phyloP scores from a whole-genome alignment of 208 protist species.

The Trypanosoma caninum region DNA sequence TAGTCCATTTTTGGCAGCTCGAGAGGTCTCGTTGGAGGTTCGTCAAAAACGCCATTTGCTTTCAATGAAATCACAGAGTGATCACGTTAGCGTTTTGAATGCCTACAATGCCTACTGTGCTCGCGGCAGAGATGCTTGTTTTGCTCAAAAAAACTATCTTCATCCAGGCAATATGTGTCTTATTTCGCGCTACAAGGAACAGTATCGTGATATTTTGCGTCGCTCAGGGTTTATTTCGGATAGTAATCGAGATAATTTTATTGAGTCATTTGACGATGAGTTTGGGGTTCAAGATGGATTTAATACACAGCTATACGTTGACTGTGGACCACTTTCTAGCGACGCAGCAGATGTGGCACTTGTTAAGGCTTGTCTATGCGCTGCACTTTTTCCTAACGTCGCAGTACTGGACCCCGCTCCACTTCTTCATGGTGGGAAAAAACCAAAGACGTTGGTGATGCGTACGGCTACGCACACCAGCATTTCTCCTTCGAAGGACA shows the following conservation, averaged over 20 bases:
- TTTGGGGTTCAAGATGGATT: neutral
- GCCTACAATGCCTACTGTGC: slow-evolving; percentile 80
- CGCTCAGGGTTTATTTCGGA: slow-evolving; percentile 49
- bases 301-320: slow-evolving; percentile 41
- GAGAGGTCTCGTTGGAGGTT: slow-evolving; percentile 39
- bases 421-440: slow-evolving; percentile 11
- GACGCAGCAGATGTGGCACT: slow-evolving; percentile 61
- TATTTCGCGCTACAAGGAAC: slow-evolving; percentile 84
- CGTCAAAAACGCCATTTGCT: slow-evolving; percentile 52
- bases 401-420: slow-evolving; percentile 59
- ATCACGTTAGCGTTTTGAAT: slow-evolving; percentile 82
- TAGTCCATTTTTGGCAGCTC: slow-evolving; percentile 57
- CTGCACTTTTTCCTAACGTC: slow-evolving; percentile 81
- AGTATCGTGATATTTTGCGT: slow-evolving; percentile 76
- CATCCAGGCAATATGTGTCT: slow-evolving; percentile 45
- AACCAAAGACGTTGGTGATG: slow-evolving; percentile 43
- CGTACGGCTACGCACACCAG: slow-evolving; percentile 40
- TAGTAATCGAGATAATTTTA: slow-evolving; percentile 9
- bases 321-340: slow-evolving; percentile 57
- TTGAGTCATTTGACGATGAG: slow-evolving; percentile 7
- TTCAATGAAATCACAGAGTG: slow-evolving; percentile 63
- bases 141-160: slow-evolving; percentile 59
- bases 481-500: slow-evolving; percentile 76
- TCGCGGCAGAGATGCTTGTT: slow-evolving; percentile 29
- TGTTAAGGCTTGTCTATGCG: slow-evolving; percentile 84